Evolutionary conservation across 176 grass and related monocot genomes (phyloP).

Genomic region (Poa pratensis): DNA sequence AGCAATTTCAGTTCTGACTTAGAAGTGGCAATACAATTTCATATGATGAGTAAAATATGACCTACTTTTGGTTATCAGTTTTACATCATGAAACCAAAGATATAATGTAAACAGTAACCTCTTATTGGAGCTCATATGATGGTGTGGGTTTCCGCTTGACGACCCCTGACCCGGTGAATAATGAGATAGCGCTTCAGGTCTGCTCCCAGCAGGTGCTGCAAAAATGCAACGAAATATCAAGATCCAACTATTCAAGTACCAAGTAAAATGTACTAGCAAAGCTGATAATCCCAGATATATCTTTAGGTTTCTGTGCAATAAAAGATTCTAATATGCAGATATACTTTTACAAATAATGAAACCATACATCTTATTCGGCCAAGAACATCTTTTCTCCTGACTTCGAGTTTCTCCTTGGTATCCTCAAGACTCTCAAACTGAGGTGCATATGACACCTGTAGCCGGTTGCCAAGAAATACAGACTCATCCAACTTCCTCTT

Average conservation of each 20-base stretch:
- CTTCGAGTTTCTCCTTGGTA: constrained; percentile 86
- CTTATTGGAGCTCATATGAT: constrained; percentile 55
- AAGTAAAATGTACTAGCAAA: constrained; percentile 26
- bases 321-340: background rate
- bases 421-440: constrained; percentile 74
- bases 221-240: constrained; percentile 33
- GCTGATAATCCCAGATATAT: background rate
- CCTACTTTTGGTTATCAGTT: background rate
- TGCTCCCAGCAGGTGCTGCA: constrained; percentile 53
- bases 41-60: background rate
- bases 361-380: constrained; percentile 68
- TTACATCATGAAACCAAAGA: background rate
- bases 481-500: constrained; percentile 88
- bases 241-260: background rate
- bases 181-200: constrained; percentile 51
- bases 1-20: background rate
- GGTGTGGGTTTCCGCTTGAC: constrained; percentile 40
- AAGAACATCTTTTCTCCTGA: constrained; percentile 74
- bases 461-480: constrained; percentile 76
- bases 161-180: constrained; percentile 52
- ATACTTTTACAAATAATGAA: background rate
- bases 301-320: background rate
- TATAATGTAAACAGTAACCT: constrained; percentile 38
- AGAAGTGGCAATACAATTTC: background rate
- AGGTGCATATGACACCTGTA: constrained; percentile 81